A percentile compares a stretch with the other conserved stretches of the same genome.
Evolutionary conservation across 768 basidiomycete genomes (phyloP).

Genomic region (Lactarius deliciosus): DNA sequence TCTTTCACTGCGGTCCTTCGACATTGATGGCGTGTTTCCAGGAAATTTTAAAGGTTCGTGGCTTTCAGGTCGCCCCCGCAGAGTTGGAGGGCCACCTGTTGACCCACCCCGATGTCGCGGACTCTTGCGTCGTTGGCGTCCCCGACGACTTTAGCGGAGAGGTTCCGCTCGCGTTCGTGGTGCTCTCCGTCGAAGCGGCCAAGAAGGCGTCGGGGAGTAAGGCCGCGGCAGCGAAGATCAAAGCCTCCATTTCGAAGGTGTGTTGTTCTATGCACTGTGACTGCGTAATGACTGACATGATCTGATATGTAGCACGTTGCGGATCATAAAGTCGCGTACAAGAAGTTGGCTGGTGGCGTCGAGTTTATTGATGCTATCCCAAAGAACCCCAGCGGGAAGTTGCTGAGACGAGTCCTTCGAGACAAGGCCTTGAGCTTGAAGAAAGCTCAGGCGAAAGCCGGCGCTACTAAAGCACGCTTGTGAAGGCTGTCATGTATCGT

Average conservation of each 20-base stretch:
- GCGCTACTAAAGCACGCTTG: slow-evolving; percentile 9
- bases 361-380: slow-evolving; percentile 40
- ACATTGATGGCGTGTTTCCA: slow-evolving; percentile 34
- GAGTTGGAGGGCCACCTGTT: slow-evolving; percentile 69
- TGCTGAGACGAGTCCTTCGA: slow-evolving; percentile 34
- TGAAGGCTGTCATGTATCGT: slow-evolving; percentile 3
- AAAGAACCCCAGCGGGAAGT: slow-evolving; percentile 38
- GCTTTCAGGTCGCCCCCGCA: slow-evolving; percentile 74
- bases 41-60: slow-evolving; percentile 69
- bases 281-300: not conserved
- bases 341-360: slow-evolving; percentile 40
- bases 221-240: slow-evolving; percentile 17
- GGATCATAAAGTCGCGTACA: slow-evolving; percentile 38
- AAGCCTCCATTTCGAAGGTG: slow-evolving; percentile 25
- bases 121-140: slow-evolving; percentile 63
- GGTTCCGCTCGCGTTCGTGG: slow-evolving; percentile 67
- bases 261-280: not conserved
- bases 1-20: not conserved
- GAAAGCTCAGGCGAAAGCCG: slow-evolving; percentile 6
- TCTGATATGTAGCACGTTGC: slow-evolving; percentile 33
- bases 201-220: slow-evolving; percentile 12
- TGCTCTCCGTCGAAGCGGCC: slow-evolving; percentile 38
- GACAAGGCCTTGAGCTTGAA: slow-evolving; percentile 30
- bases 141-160: slow-evolving; percentile 74
- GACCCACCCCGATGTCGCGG: slow-evolving; percentile 56